Conservation (phyloP, 2,329 filamentous ascomycete species). For the Aspergillus luchuensis region DNA sequence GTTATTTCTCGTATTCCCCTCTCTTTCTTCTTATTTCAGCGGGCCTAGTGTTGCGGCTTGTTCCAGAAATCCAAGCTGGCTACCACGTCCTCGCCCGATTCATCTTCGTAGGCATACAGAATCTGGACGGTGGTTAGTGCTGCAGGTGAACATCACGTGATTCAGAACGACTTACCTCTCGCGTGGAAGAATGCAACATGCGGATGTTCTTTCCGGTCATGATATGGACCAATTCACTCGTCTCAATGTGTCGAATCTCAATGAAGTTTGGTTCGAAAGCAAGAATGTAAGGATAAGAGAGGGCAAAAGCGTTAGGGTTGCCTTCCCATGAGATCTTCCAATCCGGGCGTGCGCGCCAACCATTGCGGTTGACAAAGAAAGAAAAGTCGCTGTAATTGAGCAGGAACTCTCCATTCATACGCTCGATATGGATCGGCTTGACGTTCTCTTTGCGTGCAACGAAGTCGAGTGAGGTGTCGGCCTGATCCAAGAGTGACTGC, state of each 20-base stretch:
- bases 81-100: slow-evolving; percentile 88
- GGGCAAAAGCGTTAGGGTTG: slow-evolving; percentile 84
- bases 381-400: slow-evolving; percentile 98
- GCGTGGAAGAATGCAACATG: slow-evolving; percentile 94
- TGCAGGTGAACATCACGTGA: neutral
- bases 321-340: slow-evolving; percentile 99
- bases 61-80: slow-evolving; percentile 97
- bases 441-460: slow-evolving; percentile 91
- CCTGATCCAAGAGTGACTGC: slow-evolving; percentile 93
- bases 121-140: slow-evolving; percentile 63
- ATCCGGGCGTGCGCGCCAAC: slow-evolving; percentile 92
- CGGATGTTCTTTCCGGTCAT: slow-evolving; percentile 95
- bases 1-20: slow-evolving; percentile 10
- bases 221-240: slow-evolving; percentile 85
- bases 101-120: slow-evolving; percentile 95
- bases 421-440: slow-evolving; percentile 94
- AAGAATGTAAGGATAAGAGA: slow-evolving; percentile 95
- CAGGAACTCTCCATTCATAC: slow-evolving; percentile 93
- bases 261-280: slow-evolving; percentile 98
- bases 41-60: slow-evolving; percentile 45
- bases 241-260: slow-evolving; percentile 94
- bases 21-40: slow-evolving; percentile 6
- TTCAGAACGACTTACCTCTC: slow-evolving; percentile 70
- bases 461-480: slow-evolving; percentile 96
- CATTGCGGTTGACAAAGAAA: slow-evolving; percentile 98